phyloP scores from a whole-genome alignment of 495 filamentous ascomycete genomes.

The Astrothelium subdiscretum region DNA sequence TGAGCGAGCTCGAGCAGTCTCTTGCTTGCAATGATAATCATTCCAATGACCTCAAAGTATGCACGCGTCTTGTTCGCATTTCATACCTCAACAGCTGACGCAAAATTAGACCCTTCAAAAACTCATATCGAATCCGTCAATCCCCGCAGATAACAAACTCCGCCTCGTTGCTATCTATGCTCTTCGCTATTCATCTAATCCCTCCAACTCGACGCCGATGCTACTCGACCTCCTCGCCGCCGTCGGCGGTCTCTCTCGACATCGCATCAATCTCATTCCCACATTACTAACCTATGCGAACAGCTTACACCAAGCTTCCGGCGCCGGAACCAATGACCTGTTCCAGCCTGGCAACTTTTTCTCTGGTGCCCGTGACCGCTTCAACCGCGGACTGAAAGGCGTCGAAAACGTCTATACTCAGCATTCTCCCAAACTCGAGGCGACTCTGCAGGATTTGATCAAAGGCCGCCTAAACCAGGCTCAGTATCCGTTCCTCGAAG shows the following conservation, averaged over 20 bases:
- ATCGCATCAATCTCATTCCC: slow-evolving; percentile 59
- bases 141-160: slow-evolving; percentile 70
- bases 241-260: slow-evolving; percentile 58
- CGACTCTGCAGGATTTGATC: slow-evolving; percentile 80
- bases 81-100: slow-evolving; percentile 10
- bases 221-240: slow-evolving; percentile 77
- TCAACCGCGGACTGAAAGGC: slow-evolving; percentile 81
- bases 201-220: slow-evolving; percentile 64
- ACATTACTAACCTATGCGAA: slow-evolving; percentile 73
- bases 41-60: slow-evolving; percentile 69
- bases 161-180: slow-evolving; percentile 84
- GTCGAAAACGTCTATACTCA: slow-evolving; percentile 99
- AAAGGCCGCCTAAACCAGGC: slow-evolving; percentile 76
- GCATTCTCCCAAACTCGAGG: slow-evolving; percentile 80
- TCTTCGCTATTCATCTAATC: slow-evolving; percentile 78
- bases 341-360: slow-evolving; percentile 84
- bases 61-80: slow-evolving; percentile 6
- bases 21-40: slow-evolving; percentile 96
- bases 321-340: slow-evolving; percentile 70
- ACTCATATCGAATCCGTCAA: slow-evolving; percentile 61
- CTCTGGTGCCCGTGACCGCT: slow-evolving; percentile 73
- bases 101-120: slow-evolving; percentile 61
- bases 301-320: slow-evolving; percentile 61
- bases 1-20: slow-evolving; percentile 93
- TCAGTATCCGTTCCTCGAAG: slow-evolving; percentile 87